These are phyloP conservation scores for Fusarium subglutinans DNA, from an alignment of 2,329 filamentous ascomycete species.

Conservation along the genomic window DNA sequence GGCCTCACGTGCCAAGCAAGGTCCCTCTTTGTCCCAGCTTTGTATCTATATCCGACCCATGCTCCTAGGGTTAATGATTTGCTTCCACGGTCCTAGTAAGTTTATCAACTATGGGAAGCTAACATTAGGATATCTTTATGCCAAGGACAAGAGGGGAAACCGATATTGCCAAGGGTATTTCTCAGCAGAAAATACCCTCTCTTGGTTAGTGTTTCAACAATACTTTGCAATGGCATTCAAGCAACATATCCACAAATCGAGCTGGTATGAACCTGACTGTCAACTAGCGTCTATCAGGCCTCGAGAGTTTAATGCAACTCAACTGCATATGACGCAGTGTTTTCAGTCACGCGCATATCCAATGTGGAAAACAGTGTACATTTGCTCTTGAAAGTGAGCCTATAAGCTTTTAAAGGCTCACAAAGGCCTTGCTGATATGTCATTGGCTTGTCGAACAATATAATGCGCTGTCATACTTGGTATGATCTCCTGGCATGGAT, in stretches of 20 bases:
- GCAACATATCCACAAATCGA: conserved; percentile 18
- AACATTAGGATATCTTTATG: background rate
- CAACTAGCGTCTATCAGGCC: conserved; percentile 26
- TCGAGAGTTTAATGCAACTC: conserved; percentile 30
- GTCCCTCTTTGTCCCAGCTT: conserved; percentile 9
- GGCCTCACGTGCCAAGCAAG: conserved; percentile 18
- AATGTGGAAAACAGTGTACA: background rate
- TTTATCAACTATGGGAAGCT: background rate
- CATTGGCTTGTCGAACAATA: conserved; percentile 5
- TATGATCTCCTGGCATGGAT: background rate
- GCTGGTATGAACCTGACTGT: conserved; percentile 16
- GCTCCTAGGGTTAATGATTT: background rate
- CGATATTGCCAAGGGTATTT: background rate
- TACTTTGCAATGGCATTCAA: background rate
- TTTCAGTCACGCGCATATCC: conserved; percentile 24
- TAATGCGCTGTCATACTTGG: conserved; percentile 22
- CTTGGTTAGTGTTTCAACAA: background rate
- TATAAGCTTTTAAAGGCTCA: background rate
- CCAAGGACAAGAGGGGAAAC: background rate
- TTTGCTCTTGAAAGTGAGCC: conserved; percentile 7
- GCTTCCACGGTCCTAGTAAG: background rate
- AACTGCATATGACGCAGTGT: conserved; percentile 27
- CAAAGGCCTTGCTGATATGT: conserved; percentile 3
- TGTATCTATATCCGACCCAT: conserved; percentile 5
- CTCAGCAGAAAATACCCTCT: background rate